These are phyloP conservation scores for Waltergamsia citrina DNA, from an alignment of 2,329 filamentous ascomycete species.

Conservation along the genomic window DNA sequence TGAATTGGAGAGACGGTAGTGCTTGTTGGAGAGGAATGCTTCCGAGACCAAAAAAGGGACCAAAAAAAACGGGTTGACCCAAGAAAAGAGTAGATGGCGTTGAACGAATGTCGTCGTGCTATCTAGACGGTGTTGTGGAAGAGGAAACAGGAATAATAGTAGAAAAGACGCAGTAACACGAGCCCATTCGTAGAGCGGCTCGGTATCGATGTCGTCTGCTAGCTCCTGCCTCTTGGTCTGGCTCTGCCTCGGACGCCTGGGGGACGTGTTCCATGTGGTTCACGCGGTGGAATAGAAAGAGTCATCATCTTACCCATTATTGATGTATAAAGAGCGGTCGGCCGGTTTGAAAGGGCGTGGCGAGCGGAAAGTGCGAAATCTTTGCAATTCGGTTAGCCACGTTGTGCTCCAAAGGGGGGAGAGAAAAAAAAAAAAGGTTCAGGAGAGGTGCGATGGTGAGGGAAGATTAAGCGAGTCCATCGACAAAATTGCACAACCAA, in stretches of 20 bases:
- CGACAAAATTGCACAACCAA: too few relatives aligned
- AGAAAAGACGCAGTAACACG: not conserved
- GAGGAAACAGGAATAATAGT: not conserved
- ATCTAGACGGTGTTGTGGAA: slow-evolving; percentile 10
- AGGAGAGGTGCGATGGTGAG: slow-evolving; percentile 1
- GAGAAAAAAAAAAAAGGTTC: too few relatives aligned
- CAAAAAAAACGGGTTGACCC: slow-evolving; percentile 25
- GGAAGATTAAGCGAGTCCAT: not conserved
- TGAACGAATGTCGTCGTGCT: slow-evolving; percentile 25
- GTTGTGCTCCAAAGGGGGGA: slow-evolving; percentile 2
- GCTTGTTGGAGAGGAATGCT: slow-evolving; percentile 14
- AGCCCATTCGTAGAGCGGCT: too few relatives aligned
- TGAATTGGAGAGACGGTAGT: slow-evolving; percentile 8
- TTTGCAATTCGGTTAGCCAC: slow-evolving; percentile 13
- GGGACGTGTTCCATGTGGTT: too few relatives aligned
- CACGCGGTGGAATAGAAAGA: too few relatives aligned
- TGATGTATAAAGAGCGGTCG: slow-evolving; percentile 27
- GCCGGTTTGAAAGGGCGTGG: slow-evolving; percentile 13
- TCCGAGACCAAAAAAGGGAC: slow-evolving; percentile 20
- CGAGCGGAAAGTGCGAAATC: slow-evolving; percentile 19
- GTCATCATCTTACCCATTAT: slow-evolving; percentile 28
- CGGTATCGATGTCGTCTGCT: too few relatives aligned
- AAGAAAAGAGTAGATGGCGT: slow-evolving; percentile 37
- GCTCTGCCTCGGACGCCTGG: too few relatives aligned
- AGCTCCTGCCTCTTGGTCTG: too few relatives aligned